Percentiles rank a stretch among this genome's conserved stretches.
These are phyloP conservation scores for Purpureocillium takamizusanense DNA, from an alignment of 2,329 filamentous ascomycete genomes.

Conservation along the genomic window DNA sequence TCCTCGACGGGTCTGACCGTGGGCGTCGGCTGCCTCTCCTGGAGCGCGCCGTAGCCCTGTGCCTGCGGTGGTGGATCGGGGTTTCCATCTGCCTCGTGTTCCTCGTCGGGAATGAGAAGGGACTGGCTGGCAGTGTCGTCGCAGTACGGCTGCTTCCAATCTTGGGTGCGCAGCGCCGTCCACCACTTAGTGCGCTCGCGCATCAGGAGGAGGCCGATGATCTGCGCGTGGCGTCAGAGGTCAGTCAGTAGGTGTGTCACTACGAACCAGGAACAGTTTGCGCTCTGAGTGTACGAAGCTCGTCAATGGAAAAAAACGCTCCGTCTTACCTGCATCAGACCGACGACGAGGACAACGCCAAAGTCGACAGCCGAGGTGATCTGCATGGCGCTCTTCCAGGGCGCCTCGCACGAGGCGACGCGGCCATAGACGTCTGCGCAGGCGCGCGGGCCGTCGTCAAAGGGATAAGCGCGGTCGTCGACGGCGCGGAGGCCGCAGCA, in stretches of 20 bases:
- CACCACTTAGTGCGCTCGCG: conserved; percentile 20
- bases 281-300: too few species aligned
- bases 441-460: conserved; percentile 21
- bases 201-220: conserved; percentile 20
- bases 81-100: conserved; percentile 12
- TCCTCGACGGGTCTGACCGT: background rate
- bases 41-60: conserved; percentile 2
- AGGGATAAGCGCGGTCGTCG: conserved; percentile 55
- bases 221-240: conserved; percentile 9
- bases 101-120: conserved; percentile 18
- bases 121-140: conserved; percentile 12
- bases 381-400: conserved; percentile 49
- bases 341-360: conserved; percentile 41
- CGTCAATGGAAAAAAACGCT: too few species aligned
- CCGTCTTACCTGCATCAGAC: conserved; percentile 52
- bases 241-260: background rate
- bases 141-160: conserved; percentile 6
- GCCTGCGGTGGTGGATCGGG: background rate
- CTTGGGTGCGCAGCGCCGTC: conserved; percentile 13
- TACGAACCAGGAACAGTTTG: too few species aligned
- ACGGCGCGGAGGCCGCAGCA: conserved; percentile 58
- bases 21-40: background rate
- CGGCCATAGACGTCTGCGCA: conserved; percentile 41
- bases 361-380: conserved; percentile 45
- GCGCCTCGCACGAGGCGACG: conserved; percentile 35